These are phyloP conservation scores for Fusarium euwallaceae DNA, from an alignment of 2,329 filamentous ascomycete genomes.

Conservation along the genomic window DNA sequence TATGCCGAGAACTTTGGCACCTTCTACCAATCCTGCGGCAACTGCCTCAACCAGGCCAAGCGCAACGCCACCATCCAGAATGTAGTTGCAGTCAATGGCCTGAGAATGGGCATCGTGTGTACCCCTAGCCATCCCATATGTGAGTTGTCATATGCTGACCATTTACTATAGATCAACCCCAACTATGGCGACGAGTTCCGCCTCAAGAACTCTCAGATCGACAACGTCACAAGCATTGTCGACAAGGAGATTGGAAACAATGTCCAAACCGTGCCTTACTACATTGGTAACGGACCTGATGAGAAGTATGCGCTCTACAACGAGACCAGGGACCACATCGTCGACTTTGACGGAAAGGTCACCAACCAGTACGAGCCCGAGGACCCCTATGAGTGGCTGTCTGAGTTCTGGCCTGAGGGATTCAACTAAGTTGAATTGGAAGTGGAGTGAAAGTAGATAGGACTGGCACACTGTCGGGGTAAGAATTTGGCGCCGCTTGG, in stretches of 20 bases:
- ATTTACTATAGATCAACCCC: slow-evolving; percentile 51
- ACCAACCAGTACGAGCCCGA: slow-evolving; percentile 43
- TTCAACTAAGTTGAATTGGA: slow-evolving; percentile 32
- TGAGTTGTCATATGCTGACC: no score
- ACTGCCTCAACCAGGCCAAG: slow-evolving; percentile 47
- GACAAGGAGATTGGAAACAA: slow-evolving; percentile 50
- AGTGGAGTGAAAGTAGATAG: background rate
- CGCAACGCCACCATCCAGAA: slow-evolving; percentile 48
- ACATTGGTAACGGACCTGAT: slow-evolving; percentile 44
- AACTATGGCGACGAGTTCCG: slow-evolving; percentile 49
- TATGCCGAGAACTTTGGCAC: slow-evolving; percentile 48
- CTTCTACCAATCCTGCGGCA: slow-evolving; percentile 48
- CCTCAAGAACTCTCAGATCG: slow-evolving; percentile 45
- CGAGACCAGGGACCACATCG: slow-evolving; percentile 44
- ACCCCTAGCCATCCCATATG: no score
- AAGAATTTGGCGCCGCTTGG: background rate
- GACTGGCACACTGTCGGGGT: background rate
- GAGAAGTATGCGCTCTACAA: slow-evolving; percentile 48
- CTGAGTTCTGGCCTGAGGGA: slow-evolving; percentile 60
- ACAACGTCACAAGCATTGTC: slow-evolving; percentile 41
- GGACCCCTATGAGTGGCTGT: slow-evolving; percentile 66
- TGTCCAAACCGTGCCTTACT: slow-evolving; percentile 45
- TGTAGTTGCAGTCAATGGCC: slow-evolving; percentile 43
- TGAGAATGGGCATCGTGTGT: slow-evolving; percentile 45
- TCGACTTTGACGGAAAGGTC: slow-evolving; percentile 41